Evolutionary conservation across 495 filamentous ascomycete genomes (phyloP), one percentile per base, ranked within the genome.

Genomic region (Trichoderma reesei): DNA sequence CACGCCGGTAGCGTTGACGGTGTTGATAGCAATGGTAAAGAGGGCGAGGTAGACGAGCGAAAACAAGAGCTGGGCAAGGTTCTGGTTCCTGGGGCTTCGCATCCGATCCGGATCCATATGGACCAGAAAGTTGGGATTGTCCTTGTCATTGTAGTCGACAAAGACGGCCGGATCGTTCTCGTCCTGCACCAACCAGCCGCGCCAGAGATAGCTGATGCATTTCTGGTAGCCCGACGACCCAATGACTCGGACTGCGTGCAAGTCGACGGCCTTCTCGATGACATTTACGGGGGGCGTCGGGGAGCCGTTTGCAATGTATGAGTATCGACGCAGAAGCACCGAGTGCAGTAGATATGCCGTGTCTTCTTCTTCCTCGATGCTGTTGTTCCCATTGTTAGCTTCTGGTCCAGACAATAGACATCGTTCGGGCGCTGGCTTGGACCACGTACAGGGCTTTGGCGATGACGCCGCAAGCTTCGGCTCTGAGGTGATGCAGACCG

Each of bases 51-150:
- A 98, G 36, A 92, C 68, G 65, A 97, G 72, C 0, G 90, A 94
- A 64, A 96, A 85, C 64, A 92, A 75, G 39, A 98, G 88, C 72
- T 96, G 90, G 42, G 91, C 86, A 7, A 83, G 79, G 72, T 97
- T 98, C 75, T 98, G 94, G 74, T 97, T 98, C 61, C 88, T 75
- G 14, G 94, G 94, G 0, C 89, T 88, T 34, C 95, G 83, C 89
- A 98, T 94, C 36, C 95, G 86, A 68, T 96, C 91, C 0, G 95
- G 94, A 68, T 97, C 88, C 65, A 98, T 84, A 72, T 98, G 94
- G 6, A 78, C 75, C 80, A 85, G 85, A 70, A 92, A 95, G 39
- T 77, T 78, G 3, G 84, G 85, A 68, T 92, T 88, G 54, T 83
- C 86, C 69, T 88, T 89, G 16, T 88, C 76, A 69, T 84, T 82